These are phyloP conservation scores for Tremella mesenterica DNA, from an alignment of 768 basidiomycete species.

Conservation along the genomic window DNA sequence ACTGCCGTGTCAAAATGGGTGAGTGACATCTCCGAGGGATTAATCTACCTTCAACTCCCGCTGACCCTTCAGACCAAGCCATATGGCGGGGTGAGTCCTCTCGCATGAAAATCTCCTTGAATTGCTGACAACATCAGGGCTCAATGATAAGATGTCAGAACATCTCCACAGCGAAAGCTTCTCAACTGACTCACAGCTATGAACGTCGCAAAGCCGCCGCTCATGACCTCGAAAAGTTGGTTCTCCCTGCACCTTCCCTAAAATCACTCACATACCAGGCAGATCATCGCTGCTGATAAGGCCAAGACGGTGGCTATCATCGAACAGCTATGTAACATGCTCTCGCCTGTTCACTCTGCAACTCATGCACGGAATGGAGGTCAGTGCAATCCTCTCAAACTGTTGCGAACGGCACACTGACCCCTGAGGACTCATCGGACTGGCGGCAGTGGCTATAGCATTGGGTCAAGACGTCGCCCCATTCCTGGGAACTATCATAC, in stretches of 20 bases:
- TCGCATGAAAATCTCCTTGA: no score
- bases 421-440: slow-evolving; percentile 63
- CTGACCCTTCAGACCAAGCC: background rate
- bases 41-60: background rate
- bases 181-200: slow-evolving; percentile 49
- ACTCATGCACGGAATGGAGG: slow-evolving; percentile 84
- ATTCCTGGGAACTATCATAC: slow-evolving; percentile 87
- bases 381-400: slow-evolving; percentile 3
- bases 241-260: slow-evolving; percentile 1
- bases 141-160: slow-evolving; percentile 43
- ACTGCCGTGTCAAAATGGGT: background rate
- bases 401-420: background rate
- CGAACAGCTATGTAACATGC: slow-evolving; percentile 91
- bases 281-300: slow-evolving; percentile 69
- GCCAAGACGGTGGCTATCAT: slow-evolving; percentile 76
- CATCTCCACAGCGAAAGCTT: background rate
- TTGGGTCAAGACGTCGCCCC: slow-evolving; percentile 85
- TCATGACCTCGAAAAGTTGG: slow-evolving; percentile 86
- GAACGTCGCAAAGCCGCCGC: slow-evolving; percentile 95
- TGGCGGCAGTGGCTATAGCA: slow-evolving; percentile 95
- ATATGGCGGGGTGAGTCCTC: background rate
- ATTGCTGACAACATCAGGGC: slow-evolving; percentile 30
- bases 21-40: background rate
- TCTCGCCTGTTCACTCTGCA: slow-evolving; percentile 69
- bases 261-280: slow-evolving; percentile 25